Evolutionary conservation across 2,329 filamentous ascomycete genomes (phyloP), one percentile per base, ranked within the genome.

Genomic region (Geosmithia flava): DNA sequence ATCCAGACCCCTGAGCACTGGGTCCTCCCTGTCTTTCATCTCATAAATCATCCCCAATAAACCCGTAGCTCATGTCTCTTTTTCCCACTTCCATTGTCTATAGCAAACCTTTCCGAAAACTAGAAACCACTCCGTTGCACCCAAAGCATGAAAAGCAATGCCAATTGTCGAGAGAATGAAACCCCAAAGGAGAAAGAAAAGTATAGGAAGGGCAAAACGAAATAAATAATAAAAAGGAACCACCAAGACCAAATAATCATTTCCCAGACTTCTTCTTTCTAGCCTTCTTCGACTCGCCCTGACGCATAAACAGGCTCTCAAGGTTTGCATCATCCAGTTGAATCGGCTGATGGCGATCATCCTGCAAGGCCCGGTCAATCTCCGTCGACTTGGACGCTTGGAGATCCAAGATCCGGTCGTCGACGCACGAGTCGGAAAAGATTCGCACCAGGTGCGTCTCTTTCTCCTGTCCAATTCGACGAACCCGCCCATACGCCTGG

Each of bases 391-490:
- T 87, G 0, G 55, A 47, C 0, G 67, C 50, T 50, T 88, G 83
- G 52, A 86, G 68, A 0, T 59, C 44, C 0, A 72, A 57, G 3
- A 88, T 66, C 0, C 70, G 64, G 10, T 73, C 65, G 50, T 89
- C 83, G 5, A 86, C 74, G 0, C 71, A 75, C 4, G 74, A 66
- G 1, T 66, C 60, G 0, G 80, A 68, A 1, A 79, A 61, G 33
- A 88, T 68, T 0, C 79, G 70, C 1, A 76, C 70, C 49, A 85
- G 72, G 11, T 76, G 65, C 0, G 81, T 81, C 33, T 76, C 65
- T 42, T 81, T 75, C 0, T 57, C 52, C 52, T 91, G 85, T 0
- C 83, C 83, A 2, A 81, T 78, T 5, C 85, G 72, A 54, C 75
- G 76, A 0, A 87, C 75, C 0, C 85, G 74, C 1, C 65, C 65